Conservation (phyloP, 2,329 filamentous ascomycete species). For the Microcyclospora pomicola region DNA sequence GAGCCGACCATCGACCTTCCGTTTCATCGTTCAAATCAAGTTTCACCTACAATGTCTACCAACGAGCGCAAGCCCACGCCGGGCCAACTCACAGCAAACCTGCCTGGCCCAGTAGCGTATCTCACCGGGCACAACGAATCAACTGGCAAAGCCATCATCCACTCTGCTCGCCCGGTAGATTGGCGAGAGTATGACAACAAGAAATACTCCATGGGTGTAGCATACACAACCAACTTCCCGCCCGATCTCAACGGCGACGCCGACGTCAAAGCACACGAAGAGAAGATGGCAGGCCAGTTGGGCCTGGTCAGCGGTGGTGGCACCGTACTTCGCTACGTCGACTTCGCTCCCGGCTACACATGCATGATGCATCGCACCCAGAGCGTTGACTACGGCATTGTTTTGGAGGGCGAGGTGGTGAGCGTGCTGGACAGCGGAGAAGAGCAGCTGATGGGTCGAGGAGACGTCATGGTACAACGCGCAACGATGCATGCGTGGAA, state of each 20-base stretch:
- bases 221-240: slow-evolving; percentile 39
- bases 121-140: slow-evolving; percentile 21
- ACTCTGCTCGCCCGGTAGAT: slow-evolving; percentile 17
- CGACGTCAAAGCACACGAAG: slow-evolving; percentile 35
- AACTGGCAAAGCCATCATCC: slow-evolving; percentile 21
- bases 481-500: slow-evolving; percentile 25
- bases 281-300: slow-evolving; percentile 31
- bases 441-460: slow-evolving; percentile 20
- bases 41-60: too few species aligned
- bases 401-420: slow-evolving; percentile 23
- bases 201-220: slow-evolving; percentile 36
- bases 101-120: slow-evolving; percentile 21
- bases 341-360: slow-evolving; percentile 21
- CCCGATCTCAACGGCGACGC: slow-evolving; percentile 32
- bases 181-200: slow-evolving; percentile 27
- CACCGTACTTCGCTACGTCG: slow-evolving; percentile 31
- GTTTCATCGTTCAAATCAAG: too few species aligned
- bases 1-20: too few species aligned
- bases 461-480: slow-evolving; percentile 26
- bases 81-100: slow-evolving; percentile 16
- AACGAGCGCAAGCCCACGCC: slow-evolving; percentile 10
- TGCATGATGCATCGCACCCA: slow-evolving; percentile 27
- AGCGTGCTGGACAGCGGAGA: slow-evolving; percentile 22
- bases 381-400: slow-evolving; percentile 24
- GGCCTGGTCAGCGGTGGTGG: slow-evolving; percentile 38